A percentile compares a stretch with the other conserved stretches of the same genome.
These are phyloP conservation scores for Penicillium macrosclerotiorum DNA, from an alignment of 495 filamentous ascomycete genomes.

Conservation along the genomic window DNA sequence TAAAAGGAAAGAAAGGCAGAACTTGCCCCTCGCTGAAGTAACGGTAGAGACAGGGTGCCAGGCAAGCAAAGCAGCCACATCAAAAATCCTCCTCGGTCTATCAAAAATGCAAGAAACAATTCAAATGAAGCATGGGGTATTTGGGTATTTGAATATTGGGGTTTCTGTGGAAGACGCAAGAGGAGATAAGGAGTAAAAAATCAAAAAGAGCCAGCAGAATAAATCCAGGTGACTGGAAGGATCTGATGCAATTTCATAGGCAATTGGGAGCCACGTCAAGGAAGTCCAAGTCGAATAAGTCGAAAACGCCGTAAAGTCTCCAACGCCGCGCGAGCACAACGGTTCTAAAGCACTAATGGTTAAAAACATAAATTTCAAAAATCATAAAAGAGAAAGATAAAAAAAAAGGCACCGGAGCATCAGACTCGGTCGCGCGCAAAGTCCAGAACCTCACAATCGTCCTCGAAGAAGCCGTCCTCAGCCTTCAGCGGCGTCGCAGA, in stretches of 20 bases:
- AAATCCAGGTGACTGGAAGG: slow-evolving; percentile 7
- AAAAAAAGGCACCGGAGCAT: slow-evolving; percentile 15
- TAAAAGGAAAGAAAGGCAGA: too few relatives aligned
- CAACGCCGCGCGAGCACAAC: slow-evolving; percentile 18
- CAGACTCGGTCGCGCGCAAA: slow-evolving; percentile 83
- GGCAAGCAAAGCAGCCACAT: background rate
- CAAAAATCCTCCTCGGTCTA: slow-evolving; percentile 19
- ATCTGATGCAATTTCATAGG: slow-evolving; percentile 25
- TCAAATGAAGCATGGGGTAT: slow-evolving; percentile 18
- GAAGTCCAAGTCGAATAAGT: slow-evolving; percentile 2
- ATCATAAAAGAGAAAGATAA: slow-evolving; percentile 5
- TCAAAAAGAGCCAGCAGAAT: slow-evolving; percentile 3
- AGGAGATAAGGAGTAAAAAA: slow-evolving; percentile 9
- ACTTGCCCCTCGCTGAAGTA: too few relatives aligned
- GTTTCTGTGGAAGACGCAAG: slow-evolving; percentile 21
- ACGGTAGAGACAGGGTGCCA: background rate
- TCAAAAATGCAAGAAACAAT: slow-evolving; percentile 9
- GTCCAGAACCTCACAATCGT: slow-evolving; percentile 90
- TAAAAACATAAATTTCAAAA: slow-evolving; percentile 1
- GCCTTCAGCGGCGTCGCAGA: slow-evolving; percentile 43
- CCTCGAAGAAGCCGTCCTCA: slow-evolving; percentile 88
- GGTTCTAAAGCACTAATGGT: slow-evolving; percentile 21
- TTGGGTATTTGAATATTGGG: slow-evolving; percentile 19
- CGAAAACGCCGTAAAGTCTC: slow-evolving; percentile 16
- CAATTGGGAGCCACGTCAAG: slow-evolving; percentile 4